These are phyloP conservation scores for Penicillium lagena DNA, from an alignment of 495 filamentous ascomycete species.

Conservation along the genomic window DNA sequence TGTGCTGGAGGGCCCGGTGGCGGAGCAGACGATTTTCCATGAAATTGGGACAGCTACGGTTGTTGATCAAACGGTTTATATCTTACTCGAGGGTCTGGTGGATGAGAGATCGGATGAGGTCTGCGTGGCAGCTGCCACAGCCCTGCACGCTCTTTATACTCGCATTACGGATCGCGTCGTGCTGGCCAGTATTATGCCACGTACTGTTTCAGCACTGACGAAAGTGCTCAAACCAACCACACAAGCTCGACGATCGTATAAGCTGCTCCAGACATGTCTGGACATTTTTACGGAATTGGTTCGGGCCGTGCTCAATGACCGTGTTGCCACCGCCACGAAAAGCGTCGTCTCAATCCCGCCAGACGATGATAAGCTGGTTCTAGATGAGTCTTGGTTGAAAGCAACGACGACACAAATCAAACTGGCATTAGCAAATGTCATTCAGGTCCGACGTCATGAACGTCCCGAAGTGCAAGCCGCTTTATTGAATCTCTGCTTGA, in stretches of 20 bases:
- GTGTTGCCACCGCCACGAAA: conserved; percentile 9
- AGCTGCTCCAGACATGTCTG: conserved; percentile 56
- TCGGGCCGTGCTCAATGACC: conserved; percentile 59
- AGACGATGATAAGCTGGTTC: conserved; percentile 25
- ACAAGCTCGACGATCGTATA: conserved; percentile 56
- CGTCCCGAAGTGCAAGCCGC: conserved; percentile 63
- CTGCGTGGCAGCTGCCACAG: conserved; percentile 58
- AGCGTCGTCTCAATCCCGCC: conserved; percentile 16
- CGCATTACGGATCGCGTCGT: conserved; percentile 63
- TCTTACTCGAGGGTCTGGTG: conserved; percentile 64
- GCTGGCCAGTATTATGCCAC: conserved; percentile 78
- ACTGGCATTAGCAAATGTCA: conserved; percentile 70
- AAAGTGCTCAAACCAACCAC: conserved; percentile 66
- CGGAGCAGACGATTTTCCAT: conserved; percentile 52
- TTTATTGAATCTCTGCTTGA: conserved; percentile 62
- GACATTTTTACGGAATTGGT: conserved; percentile 54
- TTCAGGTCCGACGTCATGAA: conserved; percentile 72
- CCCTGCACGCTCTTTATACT: conserved; percentile 55
- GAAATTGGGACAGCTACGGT: conserved; percentile 52
- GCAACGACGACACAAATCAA: conserved; percentile 80
- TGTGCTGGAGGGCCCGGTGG: conserved; percentile 31
- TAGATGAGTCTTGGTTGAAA: conserved; percentile 65
- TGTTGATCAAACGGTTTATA: conserved; percentile 77
- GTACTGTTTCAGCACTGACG: conserved; percentile 76
- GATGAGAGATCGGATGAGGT: conserved; percentile 54